Evolutionary conservation across 306 rosid species (phyloP).

Genomic region (Morella rubra): DNA sequence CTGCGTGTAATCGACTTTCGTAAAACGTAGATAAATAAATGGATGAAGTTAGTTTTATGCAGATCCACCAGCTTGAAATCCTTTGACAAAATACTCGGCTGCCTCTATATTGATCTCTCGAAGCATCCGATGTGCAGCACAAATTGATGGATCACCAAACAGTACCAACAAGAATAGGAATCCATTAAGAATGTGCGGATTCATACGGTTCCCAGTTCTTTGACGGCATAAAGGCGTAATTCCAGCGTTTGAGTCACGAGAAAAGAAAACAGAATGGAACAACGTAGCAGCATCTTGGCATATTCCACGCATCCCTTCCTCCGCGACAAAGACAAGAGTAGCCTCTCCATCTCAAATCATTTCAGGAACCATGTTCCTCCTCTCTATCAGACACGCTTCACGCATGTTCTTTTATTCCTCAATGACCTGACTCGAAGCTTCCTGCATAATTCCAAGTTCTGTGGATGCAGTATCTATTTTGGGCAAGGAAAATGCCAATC

Average conservation of each 20-base stretch:
- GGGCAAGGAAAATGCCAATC: too few relatives aligned
- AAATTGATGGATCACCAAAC: background rate
- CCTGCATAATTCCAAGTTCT: background rate
- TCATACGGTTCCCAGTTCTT: too few relatives aligned
- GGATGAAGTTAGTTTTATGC: constrained; percentile 33
- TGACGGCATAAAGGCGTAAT: too few relatives aligned
- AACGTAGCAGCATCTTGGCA: constrained; percentile 10
- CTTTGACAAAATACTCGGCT: too few relatives aligned
- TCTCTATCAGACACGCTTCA: background rate
- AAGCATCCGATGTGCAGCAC: too few relatives aligned
- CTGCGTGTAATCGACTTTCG: constrained; percentile 41
- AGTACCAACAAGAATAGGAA: too few relatives aligned
- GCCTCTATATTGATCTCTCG: too few relatives aligned
- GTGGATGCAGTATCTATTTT: background rate
- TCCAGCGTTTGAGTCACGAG: background rate
- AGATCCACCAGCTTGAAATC: background rate
- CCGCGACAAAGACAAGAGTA: background rate
- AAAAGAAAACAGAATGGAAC: background rate
- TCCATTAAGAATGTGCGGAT: too few relatives aligned
- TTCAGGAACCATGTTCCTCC: background rate
- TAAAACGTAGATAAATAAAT: constrained; percentile 72
- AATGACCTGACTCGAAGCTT: background rate
- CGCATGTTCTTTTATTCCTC: background rate
- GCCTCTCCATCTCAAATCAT: background rate
- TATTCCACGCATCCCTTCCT: constrained; percentile 10